A percentile compares a stretch with the other conserved stretches of the same genome.
Conservation (phyloP, 2,329 filamentous ascomycete species). For the Trichophyton schoenleinii region DNA sequence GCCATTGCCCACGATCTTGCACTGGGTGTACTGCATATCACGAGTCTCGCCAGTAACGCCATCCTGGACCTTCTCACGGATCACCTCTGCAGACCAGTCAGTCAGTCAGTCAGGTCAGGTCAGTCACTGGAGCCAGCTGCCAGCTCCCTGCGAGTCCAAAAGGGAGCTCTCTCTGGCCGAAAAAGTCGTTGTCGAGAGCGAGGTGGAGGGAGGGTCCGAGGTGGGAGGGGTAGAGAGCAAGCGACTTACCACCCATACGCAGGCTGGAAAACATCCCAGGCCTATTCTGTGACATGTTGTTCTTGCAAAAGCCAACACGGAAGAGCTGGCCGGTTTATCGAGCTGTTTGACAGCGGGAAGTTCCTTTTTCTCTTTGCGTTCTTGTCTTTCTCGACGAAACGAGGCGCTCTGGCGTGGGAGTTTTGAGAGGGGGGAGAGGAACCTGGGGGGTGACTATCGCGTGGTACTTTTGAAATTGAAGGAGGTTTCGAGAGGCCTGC, state of each 20-base stretch:
- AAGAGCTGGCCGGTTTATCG: neutral
- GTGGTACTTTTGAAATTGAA: conserved; percentile 12
- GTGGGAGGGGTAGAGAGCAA: neutral
- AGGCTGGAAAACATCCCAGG: conserved; percentile 76
- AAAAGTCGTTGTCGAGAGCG: too few relatives aligned
- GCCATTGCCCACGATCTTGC: conserved; percentile 98
- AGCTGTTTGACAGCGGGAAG: neutral
- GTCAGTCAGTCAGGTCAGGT: conserved; percentile 11
- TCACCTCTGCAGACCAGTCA: conserved; percentile 56
- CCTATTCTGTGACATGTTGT: conserved; percentile 75
- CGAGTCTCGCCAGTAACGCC: conserved; percentile 91
- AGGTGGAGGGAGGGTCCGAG: neutral
- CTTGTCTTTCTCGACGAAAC: neutral
- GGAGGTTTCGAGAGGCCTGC: neutral
- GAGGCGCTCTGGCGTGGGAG: neutral
- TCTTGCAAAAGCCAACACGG: neutral
- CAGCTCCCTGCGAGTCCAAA: too few relatives aligned
- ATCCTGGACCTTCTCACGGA: conserved; percentile 98
- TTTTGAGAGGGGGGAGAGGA: neutral
- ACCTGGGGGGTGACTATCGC: conserved; percentile 2
- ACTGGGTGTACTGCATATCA: conserved; percentile 96
- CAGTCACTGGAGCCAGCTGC: too few relatives aligned
- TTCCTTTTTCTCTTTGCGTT: neutral
- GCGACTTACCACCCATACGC: conserved; percentile 91
- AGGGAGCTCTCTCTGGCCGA: neutral